phyloP scores from a whole-genome alignment of 176 grass and related monocot species.

The barley (Hordeum vulgare) region DNA sequence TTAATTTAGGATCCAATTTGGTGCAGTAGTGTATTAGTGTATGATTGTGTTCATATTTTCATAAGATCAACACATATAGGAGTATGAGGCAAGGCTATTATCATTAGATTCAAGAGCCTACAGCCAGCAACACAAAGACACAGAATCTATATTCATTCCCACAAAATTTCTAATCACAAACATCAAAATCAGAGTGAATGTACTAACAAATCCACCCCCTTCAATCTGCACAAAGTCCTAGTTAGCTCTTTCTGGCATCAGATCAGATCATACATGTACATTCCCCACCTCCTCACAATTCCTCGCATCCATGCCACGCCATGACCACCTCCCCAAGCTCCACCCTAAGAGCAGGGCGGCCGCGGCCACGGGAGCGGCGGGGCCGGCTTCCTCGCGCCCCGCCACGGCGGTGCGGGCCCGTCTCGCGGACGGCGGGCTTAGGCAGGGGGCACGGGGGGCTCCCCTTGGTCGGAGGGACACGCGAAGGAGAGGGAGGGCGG shows the following conservation, averaged over 20 bases:
- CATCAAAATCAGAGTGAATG: slow-evolving; percentile 14
- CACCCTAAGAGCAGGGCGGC: too few species aligned
- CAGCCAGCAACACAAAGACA: not conserved
- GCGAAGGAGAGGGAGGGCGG: too few species aligned
- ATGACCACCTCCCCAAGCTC: slow-evolving; percentile 69
- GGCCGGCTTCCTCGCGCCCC: too few species aligned
- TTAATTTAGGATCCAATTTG: not conserved
- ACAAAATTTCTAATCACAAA: not conserved
- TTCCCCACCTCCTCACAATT: not conserved
- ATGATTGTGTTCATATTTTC: not conserved
- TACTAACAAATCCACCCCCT: slow-evolving; percentile 16
- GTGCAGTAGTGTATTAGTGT: not conserved
- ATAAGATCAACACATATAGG: not conserved
- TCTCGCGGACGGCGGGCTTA: too few species aligned
- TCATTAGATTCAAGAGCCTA: not conserved
- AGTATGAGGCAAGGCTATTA: not conserved
- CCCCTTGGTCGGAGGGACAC: too few species aligned
- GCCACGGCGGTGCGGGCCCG: too few species aligned
- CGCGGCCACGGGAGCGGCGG: too few species aligned
- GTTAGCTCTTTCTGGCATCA: not conserved
- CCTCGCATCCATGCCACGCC: slow-evolving; percentile 57
- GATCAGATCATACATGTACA: slow-evolving; percentile 22
- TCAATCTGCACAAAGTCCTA: not conserved
- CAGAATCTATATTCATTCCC: not conserved
- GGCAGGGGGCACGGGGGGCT: too few species aligned